phyloP scores from a whole-genome alignment of 768 basidiomycete genomes.

The Collybia mongolica region DNA sequence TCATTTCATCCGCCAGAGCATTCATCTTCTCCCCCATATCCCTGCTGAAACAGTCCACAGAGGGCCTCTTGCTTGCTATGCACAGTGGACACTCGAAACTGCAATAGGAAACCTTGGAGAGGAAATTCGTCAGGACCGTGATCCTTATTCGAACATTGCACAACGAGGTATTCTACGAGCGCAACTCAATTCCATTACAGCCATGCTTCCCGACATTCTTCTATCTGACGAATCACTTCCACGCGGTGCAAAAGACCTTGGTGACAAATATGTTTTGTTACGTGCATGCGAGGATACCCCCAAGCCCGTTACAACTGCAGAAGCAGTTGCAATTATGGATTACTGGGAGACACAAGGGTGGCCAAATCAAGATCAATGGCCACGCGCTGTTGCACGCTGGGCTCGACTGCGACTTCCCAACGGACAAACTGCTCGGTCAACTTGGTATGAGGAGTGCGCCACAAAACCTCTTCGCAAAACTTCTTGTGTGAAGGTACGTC shows the following conservation, averaged over 20 bases:
- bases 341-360: neutral
- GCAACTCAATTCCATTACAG: conserved; percentile 1
- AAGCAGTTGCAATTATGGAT: neutral
- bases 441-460: conserved; percentile 15
- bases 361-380: conserved; percentile 1
- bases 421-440: conserved; percentile 19
- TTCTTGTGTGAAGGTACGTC: neutral
- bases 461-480: neutral
- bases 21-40: conserved; percentile 1
- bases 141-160: conserved; percentile 10
- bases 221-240: neutral
- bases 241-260: neutral
- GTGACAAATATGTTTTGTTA: neutral
- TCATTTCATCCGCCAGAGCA: conserved; percentile 4
- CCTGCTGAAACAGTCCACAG: neutral
- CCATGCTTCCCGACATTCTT: neutral
- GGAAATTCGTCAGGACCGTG: conserved; percentile 11
- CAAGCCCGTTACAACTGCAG: neutral
- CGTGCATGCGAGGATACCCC: neutral
- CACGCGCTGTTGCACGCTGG: conserved; percentile 10
- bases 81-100: conserved; percentile 15
- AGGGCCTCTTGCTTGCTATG: neutral
- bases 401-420: conserved; percentile 20
- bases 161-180: conserved; percentile 2
- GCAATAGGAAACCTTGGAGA: conserved; percentile 11